A percentile compares a stretch with the other conserved stretches of the same genome.
Conservation (phyloP, 139 green algal species). For the Closterium sp. region DNA sequence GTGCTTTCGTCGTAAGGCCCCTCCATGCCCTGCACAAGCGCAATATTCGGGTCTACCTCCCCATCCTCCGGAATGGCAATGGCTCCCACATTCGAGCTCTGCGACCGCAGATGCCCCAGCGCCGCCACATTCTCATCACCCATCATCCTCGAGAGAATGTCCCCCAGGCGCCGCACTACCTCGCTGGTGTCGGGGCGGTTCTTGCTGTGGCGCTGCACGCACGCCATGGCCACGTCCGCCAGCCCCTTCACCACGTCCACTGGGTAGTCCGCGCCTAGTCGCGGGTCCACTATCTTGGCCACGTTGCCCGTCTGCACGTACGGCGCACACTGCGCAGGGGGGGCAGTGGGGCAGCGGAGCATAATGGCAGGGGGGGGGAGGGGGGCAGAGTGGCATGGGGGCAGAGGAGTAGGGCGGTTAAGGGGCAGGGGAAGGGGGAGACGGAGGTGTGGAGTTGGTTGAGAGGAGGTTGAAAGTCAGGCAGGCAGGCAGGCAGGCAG, state of each 20-base stretch:
- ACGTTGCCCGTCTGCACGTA: background rate
- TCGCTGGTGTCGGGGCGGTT: conserved; percentile 21
- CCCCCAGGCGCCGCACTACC: conserved; percentile 15
- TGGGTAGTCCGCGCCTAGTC: background rate
- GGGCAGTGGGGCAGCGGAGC: background rate
- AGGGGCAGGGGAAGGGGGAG: background rate
- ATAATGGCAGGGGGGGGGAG: background rate
- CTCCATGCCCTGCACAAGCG: background rate
- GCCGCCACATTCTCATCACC: background rate
- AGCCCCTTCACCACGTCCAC: background rate
- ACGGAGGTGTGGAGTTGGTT: background rate
- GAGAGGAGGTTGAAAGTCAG: background rate
- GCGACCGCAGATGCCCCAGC: background rate
- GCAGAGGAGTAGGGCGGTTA: background rate
- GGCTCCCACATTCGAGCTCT: background rate
- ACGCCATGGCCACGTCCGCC: conserved; percentile 18
- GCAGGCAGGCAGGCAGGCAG: no score
- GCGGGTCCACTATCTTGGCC: conserved; percentile 9
- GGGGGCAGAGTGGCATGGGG: background rate
- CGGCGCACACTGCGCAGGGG: background rate
- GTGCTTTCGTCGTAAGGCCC: background rate
- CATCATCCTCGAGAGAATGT: background rate
- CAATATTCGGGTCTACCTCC: background rate
- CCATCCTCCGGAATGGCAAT: background rate
- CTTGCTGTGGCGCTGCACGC: background rate